Evolutionary conservation across 148 eudicot genomes (phyloP).

Genomic region (Persicaria maculosa): DNA sequence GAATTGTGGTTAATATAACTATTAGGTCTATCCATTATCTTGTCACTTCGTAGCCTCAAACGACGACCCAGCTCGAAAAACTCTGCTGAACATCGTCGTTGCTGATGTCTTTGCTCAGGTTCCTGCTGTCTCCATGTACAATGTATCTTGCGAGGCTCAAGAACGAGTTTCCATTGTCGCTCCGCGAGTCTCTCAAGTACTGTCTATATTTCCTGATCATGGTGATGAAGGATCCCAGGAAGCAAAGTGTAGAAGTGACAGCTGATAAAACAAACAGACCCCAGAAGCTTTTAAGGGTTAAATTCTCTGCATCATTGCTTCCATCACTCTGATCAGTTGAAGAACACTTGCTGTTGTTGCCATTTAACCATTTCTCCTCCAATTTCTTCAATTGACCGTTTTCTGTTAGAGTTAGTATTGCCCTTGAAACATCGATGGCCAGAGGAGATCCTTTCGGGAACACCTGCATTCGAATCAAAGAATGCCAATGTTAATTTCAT

Average conservation of each 20-base stretch:
- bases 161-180: neutral
- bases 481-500: neutral
- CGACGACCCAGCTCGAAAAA: neutral
- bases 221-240: slow-evolving; percentile 14
- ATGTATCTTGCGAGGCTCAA: neutral
- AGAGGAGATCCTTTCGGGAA: slow-evolving; percentile 32
- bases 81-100: neutral
- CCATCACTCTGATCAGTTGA: neutral
- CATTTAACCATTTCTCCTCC: neutral
- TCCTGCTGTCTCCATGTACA: neutral
- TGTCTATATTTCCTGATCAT: neutral
- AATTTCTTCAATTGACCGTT: slow-evolving; percentile 9
- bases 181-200: neutral
- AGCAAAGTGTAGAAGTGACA: slow-evolving; percentile 13
- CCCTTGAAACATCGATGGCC: slow-evolving; percentile 23
- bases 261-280: slow-evolving; percentile 15
- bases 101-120: neutral
- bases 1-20: too few species aligned
- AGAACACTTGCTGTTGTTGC: neutral
- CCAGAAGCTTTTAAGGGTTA: slow-evolving; percentile 16
- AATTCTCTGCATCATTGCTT: neutral
- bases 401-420: slow-evolving; percentile 22
- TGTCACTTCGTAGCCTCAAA: neutral
- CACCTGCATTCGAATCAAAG: slow-evolving; percentile 17
- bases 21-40: neutral